Base-by-base conservation (phyloP, 192 early-diverging fungal species). In the Gaertneriomyces sp. region DNA sequence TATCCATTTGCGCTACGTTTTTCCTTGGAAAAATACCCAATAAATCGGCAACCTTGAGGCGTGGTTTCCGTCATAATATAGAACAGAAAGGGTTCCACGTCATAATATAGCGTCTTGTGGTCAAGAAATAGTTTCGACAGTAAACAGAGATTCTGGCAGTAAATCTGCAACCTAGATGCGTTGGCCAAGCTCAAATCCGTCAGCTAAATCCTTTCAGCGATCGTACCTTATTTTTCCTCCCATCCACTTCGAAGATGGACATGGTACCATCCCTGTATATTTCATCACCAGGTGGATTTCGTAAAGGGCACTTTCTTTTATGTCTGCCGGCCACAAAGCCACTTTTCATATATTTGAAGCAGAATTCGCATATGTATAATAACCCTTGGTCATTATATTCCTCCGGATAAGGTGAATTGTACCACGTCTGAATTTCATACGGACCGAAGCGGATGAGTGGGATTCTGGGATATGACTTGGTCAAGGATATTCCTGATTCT, bases 21-120 rank as follows among this genome's bases (percentile, higher is more conserved):
- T 75, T 98, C 95, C 91, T 99, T 99, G 42, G 94, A 96, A 77
- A 98, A 98, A 65, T 94, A 98, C 0, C 93, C 96, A 9, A 91
- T 89, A 67, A 95, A 87, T 20, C 87, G 84, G 46, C 58, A 70
- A 6, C 78, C 81, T 20, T 61, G 5, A 7, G 64, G 68, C 39
- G 81, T 76, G 12, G 73, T 71, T 57, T 87, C 85, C 8, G 87
- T 88, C 60, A 98, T 74, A 0, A 97, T 81, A 70, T 95, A 98
- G 68, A 98, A 98, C n/a, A 93, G 68, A 64, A 97, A 98, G 5
- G 89, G 82, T 53, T 93, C 90, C 11, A 97, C 90, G 61, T 98
- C 96, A 70, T 94, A 98, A 60, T 91, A 97, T 9, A 97, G 79
- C 1, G 94, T 95, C 72, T 98, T 98, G 81, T 95, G 91, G 71